Evolutionary conservation across 129 eudicot species (phyloP), one percentile per base, ranked within the genome.

Genomic region (Centrapalus pauciflorus): DNA sequence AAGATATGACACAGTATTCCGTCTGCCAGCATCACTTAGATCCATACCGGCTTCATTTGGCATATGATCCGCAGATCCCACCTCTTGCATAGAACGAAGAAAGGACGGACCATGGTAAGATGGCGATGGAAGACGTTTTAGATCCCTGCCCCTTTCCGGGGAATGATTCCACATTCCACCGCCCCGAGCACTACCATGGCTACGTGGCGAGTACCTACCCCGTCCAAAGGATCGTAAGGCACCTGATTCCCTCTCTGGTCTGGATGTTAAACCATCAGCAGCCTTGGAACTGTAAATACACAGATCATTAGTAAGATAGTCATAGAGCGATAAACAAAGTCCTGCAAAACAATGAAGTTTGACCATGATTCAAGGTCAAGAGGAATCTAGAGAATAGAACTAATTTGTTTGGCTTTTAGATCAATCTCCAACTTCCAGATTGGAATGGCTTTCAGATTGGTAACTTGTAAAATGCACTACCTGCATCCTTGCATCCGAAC

Each of bases 91-190:
- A 10, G 74, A 32, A 11, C 56, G 74, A 7, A 61, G 33, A 38
- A 66, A 66, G 12, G 72, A 19, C 5, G 61, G 27, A 40, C 72
- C 56, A 14, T 12, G 35, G 21, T 23, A 34, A 72, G 77, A 43
- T 34, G 64, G 70, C 9, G 77, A 72, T 4, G 19, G 54, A 37
- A 48, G 63, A 23, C 26, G 77, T 7, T 33, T 55, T 33, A 55
- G 43, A 13, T 58, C 70, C 57, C 77, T 32, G 28, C 55, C 61
- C 12, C 34, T 11, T n/a, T 24, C 77, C 3, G 77, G 65, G 17
- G 77, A 75, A 7, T 71, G 58, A 17, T 74, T 63, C 84, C 77
- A 69, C 5, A 9, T 56, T 1, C 59, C 73, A 56, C 59, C 73
- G 63, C 65, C 77, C 11, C 77, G 76, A 7, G 48, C 59, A 29